Percentiles rank a stretch among this genome's conserved stretches.
Conservation (phyloP, 768 basidiomycete genomes). For the Cytidiella melzeri region DNA sequence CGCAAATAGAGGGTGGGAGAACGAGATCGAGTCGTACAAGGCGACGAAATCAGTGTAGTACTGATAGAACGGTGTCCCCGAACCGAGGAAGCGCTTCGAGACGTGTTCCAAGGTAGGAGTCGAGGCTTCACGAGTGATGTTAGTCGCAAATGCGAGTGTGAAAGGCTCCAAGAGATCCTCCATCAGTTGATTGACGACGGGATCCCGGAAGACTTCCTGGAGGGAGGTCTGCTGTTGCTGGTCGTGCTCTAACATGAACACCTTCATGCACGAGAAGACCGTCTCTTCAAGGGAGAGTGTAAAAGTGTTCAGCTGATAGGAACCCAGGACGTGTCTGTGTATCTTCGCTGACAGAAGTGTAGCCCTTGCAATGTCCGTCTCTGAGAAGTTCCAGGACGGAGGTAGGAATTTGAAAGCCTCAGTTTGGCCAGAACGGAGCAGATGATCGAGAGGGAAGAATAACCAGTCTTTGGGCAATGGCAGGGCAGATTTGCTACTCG, state of each 20-base stretch:
- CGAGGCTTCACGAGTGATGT: slow-evolving; percentile 11
- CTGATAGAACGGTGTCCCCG: slow-evolving; percentile 80
- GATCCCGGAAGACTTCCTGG: slow-evolving; percentile 80
- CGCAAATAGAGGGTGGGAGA: slow-evolving; percentile 72
- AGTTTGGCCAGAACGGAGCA: slow-evolving; percentile 73
- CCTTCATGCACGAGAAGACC: slow-evolving; percentile 81
- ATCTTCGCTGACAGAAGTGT: slow-evolving; percentile 57
- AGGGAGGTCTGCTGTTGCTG: slow-evolving; percentile 32
- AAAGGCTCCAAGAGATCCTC: slow-evolving; percentile 51
- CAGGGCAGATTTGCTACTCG: slow-evolving; percentile 19
- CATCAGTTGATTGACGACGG: slow-evolving; percentile 54
- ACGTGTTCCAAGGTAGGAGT: slow-evolving; percentile 44
- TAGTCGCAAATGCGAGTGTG: slow-evolving; percentile 26
- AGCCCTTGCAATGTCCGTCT: slow-evolving; percentile 69
- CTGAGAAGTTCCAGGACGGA: slow-evolving; percentile 67
- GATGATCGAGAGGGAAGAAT: slow-evolving; percentile 63
- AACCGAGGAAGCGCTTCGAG: slow-evolving; percentile 53
- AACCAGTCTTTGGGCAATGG: slow-evolving; percentile 61
- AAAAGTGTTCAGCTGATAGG: slow-evolving; percentile 36
- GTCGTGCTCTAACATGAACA: slow-evolving; percentile 94
- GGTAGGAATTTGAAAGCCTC: slow-evolving; percentile 67
- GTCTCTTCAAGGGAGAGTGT: slow-evolving; percentile 48
- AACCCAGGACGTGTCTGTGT: slow-evolving; percentile 38
- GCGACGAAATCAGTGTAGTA: slow-evolving; percentile 89
- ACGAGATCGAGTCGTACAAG: slow-evolving; percentile 89